These are phyloP conservation scores for Diplosphaera chodatii DNA, from an alignment of 139 green algal genomes.

Conservation along the genomic window DNA sequence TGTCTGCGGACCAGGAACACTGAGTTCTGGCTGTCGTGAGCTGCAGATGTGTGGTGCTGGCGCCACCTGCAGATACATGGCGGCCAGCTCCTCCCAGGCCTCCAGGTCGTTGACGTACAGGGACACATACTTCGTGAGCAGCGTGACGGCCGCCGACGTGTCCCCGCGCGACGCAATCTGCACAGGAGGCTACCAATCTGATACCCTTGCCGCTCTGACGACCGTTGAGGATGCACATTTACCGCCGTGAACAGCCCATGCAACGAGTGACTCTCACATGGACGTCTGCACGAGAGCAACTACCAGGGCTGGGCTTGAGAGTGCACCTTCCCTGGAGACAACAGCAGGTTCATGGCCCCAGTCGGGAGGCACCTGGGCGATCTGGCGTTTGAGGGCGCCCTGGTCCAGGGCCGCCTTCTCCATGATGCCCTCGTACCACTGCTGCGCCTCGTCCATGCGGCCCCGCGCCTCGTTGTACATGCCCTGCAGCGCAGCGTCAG, in stretches of 20 bases:
- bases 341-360: too few species aligned
- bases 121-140: conserved; percentile 61
- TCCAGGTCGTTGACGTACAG: conserved; percentile 55
- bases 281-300: too few species aligned
- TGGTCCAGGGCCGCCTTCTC: conserved; percentile 40
- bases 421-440: conserved; percentile 56
- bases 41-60: too few species aligned
- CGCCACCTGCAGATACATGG: conserved; percentile 78
- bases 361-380: conserved; percentile 45
- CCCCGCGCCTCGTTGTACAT: conserved; percentile 66
- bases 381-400: conserved; percentile 49
- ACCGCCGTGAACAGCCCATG: too few species aligned
- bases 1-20: too few species aligned
- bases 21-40: too few species aligned
- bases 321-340: too few species aligned
- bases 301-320: too few species aligned
- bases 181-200: too few species aligned
- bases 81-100: conserved; percentile 78
- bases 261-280: too few species aligned
- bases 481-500: conserved; percentile 39
- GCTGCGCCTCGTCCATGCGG: conserved; percentile 30
- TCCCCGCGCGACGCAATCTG: conserved; percentile 27
- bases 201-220: too few species aligned
- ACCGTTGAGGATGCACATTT: too few species aligned
- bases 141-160: conserved; percentile 39